Conservation (phyloP, 192 early-diverging fungal genomes). For the Phycomyces blakesleeanus region DNA sequence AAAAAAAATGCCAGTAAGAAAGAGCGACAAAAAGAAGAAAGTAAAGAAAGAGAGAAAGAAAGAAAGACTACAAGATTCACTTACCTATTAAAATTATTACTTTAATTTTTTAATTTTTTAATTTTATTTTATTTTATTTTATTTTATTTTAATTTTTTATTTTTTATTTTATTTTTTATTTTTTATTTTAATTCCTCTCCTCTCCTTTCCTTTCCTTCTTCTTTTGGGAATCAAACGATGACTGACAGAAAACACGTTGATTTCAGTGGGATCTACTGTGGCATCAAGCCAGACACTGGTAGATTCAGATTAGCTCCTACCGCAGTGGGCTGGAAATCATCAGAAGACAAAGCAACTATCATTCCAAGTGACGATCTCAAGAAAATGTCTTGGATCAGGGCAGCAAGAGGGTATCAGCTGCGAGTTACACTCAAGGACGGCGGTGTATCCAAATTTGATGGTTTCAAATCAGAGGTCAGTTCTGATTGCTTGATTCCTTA, state of each 20-base stretch:
- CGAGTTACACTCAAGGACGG: conserved; percentile 74
- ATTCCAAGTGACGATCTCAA: conserved; percentile 64
- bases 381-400: conserved; percentile 74
- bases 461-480: conserved; percentile 71
- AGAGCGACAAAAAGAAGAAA: background rate
- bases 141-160: background rate
- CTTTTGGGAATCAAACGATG: conserved; percentile 19
- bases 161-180: conserved; percentile 12
- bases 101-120: too few relatives aligned
- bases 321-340: conserved; percentile 77
- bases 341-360: conserved; percentile 47
- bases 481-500: background rate
- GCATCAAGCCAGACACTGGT: conserved; percentile 40
- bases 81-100: too few relatives aligned
- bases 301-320: conserved; percentile 46
- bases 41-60: background rate
- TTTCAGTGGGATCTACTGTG: conserved; percentile 52
- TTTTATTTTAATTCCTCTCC: conserved; percentile 12
- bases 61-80: too few relatives aligned
- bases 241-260: conserved; percentile 44
- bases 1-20: too few relatives aligned
- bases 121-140: too few relatives aligned
- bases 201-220: too few relatives aligned
- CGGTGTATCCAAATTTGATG: conserved; percentile 82
- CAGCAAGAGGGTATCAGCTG: conserved; percentile 82